A percentile compares a stretch with the other conserved stretches of the same genome.
These are phyloP conservation scores for Tolypocladium tundrense DNA, from an alignment of 2,329 filamentous ascomycete genomes.

Conservation along the genomic window DNA sequence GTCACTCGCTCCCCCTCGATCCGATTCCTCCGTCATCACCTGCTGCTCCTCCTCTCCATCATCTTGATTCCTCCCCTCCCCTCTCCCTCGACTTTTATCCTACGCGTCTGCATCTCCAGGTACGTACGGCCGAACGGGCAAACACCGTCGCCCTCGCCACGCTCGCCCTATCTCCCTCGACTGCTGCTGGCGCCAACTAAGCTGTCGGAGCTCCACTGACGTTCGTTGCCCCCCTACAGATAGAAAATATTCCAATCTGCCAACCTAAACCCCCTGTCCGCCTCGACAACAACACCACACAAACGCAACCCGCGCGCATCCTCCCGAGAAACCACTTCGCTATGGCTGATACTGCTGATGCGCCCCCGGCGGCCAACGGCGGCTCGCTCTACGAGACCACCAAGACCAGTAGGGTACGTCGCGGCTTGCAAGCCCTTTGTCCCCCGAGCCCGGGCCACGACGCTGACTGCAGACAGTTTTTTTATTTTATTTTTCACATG, in stretches of 20 bases:
- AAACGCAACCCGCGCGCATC: not conserved
- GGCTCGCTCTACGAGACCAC: conserved; percentile 32
- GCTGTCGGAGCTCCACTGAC: not conserved
- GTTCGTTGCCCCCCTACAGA: conserved; percentile 4
- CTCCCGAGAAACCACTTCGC: not conserved
- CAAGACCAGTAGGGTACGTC: conserved; percentile 44
- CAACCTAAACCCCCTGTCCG: conserved; percentile 2
- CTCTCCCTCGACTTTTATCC: not conserved
- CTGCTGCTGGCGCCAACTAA: not conserved
- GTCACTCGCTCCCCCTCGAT: not conserved
- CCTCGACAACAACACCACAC: not conserved
- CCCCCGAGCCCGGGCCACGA: conserved; percentile 2
- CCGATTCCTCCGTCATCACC: conserved; percentile 4
- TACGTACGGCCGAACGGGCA: not conserved
- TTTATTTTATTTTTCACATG: conserved; percentile 4
- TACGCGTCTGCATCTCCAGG: not conserved
- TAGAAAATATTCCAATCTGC: conserved; percentile 3
- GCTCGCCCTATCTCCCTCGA: not conserved
- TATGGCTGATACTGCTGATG: conserved; percentile 21
- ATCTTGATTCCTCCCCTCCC: not conserved
- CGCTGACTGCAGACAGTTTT: conserved; percentile 8
- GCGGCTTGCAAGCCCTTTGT: not conserved
- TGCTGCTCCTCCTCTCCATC: not conserved
- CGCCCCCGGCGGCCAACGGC: conserved; percentile 31
- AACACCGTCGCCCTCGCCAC: not conserved